Conservation (phyloP, 2,329 filamentous ascomycete species). For the Hypoxylon sp. region DNA sequence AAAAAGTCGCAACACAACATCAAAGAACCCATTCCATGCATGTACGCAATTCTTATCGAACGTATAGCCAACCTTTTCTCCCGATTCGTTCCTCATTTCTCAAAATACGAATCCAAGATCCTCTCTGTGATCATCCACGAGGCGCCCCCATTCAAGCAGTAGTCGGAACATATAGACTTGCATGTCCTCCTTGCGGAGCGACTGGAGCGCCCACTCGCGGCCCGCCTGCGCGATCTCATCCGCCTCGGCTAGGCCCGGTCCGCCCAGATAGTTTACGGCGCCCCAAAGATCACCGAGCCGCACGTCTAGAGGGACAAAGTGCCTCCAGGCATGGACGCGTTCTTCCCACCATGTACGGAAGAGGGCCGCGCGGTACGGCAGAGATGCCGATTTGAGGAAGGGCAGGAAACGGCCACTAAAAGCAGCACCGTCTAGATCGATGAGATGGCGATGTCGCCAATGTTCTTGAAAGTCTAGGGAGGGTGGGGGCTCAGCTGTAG, state of each 20-base stretch:
- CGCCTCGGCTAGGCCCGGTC: constrained; percentile 54
- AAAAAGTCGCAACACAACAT: constrained; percentile 4
- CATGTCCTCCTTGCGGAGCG: constrained; percentile 71
- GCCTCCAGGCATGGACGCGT: constrained; percentile 72
- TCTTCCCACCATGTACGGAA: constrained; percentile 77
- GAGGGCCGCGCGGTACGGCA: constrained; percentile 72
- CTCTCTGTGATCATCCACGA: constrained; percentile 59
- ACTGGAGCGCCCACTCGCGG: constrained; percentile 68
- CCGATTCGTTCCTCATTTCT: neutral
- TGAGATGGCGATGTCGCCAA: constrained; percentile 67
- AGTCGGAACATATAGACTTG: constrained; percentile 70
- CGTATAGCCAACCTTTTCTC: neutral
- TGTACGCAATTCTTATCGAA: constrained; percentile 2
- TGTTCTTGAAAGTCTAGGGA: constrained; percentile 56
- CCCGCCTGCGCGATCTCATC: constrained; percentile 67
- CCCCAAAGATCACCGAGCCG: constrained; percentile 50
- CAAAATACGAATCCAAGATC: constrained; percentile 53
- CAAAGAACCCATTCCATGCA: constrained; percentile 11
- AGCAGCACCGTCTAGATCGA: constrained; percentile 71
- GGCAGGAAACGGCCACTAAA: constrained; percentile 66
- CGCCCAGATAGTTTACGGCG: constrained; percentile 52
- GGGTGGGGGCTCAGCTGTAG: constrained; percentile 42
- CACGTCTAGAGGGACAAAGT: constrained; percentile 74
- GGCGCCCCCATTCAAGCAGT: constrained; percentile 63
- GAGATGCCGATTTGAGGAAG: constrained; percentile 66